phyloP scores from a whole-genome alignment of 2,329 filamentous ascomycete species.

The Sporothrix phasma region DNA sequence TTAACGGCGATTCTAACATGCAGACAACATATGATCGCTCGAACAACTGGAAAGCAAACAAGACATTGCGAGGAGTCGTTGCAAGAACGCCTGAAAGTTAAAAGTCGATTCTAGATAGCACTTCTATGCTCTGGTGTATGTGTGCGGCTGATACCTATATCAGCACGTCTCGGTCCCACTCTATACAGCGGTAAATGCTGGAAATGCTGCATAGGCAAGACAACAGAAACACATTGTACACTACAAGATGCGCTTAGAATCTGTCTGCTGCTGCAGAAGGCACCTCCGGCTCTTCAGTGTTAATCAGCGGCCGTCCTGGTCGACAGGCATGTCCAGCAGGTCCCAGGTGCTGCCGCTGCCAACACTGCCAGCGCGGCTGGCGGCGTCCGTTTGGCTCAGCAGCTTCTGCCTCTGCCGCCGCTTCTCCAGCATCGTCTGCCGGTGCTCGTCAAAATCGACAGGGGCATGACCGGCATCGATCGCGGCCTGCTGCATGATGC shows the following conservation, averaged over 20 bases:
- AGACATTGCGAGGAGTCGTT: too few relatives aligned
- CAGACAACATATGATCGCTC: too few relatives aligned
- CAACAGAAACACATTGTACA: neutral
- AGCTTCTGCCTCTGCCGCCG: neutral
- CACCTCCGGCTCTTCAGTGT: neutral
- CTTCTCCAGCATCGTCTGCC: neutral
- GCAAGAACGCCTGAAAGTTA: too few relatives aligned
- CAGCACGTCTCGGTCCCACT: too few relatives aligned
- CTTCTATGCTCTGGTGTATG: too few relatives aligned
- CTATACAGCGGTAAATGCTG: too few relatives aligned
- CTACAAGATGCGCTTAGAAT: neutral
- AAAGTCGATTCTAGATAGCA: too few relatives aligned
- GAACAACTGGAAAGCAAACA: too few relatives aligned
- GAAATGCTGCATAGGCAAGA: neutral
- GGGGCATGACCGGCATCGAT: constrained; percentile 20
- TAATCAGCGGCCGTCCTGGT: neutral
- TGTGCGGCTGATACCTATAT: too few relatives aligned
- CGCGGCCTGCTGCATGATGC: constrained; percentile 26
- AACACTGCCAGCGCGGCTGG: neutral
- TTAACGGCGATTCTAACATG: neutral
- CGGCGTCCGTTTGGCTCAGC: neutral
- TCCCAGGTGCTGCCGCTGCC: constrained; percentile 7
- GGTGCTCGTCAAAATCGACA: constrained; percentile 20
- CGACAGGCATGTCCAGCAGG: neutral
- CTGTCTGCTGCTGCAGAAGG: neutral